Base-by-base conservation (phyloP, 371 early-diverging fungal species). In the Syncephalastrum sp. region DNA sequence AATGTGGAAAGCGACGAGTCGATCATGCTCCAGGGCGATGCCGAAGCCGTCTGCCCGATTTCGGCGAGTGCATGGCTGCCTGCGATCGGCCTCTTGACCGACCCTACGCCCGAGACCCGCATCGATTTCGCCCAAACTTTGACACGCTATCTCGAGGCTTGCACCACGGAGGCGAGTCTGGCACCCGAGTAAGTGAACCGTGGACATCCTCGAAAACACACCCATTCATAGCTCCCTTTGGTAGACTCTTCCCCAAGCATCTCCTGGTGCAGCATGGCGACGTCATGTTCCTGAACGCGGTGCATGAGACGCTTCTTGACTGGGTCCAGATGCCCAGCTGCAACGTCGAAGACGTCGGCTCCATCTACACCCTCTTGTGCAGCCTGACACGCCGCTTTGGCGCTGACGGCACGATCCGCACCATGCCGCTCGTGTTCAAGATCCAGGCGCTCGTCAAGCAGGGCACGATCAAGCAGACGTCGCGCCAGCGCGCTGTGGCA, bases 391-490 rank as follows among this genome's bases (percentile, higher is more conserved):
- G 70, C 43, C 70, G 73, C 5, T 86, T 86, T 57, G 78, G 79
- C 23, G 73, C 73, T 10, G 87, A 85, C 50, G 88, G 82, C 23
- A 72, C 88, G 14, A 80, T 84, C 63, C 70, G 80, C 10, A 80
- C 81, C 0, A 64, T 87, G 0, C 89, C 89, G 2, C 64, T 92
- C 5, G 53, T 90, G 0, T 88, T 89, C 64, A 75, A 82, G 41
- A 57, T 87, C 21, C 86, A 86, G 46, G 54, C 53, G 10, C 72
- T 69, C 55, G 74, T 70, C 1, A 70, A 70, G 38, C 59, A 74
- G 15, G 71, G 65, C 0, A 42, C 47, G 0, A 65, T 77, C 25
- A 54, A 69, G 10, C 42, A 66, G 13, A 66, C 82, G 38, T 61
- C 80, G 4, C 77, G 79, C 3, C 81, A 83, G 60, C 72, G 86